Percentiles rank a stretch among this genome's conserved stretches.
phyloP scores from a whole-genome alignment of 768 basidiomycete species.

The Rhodocollybia butyracea region DNA sequence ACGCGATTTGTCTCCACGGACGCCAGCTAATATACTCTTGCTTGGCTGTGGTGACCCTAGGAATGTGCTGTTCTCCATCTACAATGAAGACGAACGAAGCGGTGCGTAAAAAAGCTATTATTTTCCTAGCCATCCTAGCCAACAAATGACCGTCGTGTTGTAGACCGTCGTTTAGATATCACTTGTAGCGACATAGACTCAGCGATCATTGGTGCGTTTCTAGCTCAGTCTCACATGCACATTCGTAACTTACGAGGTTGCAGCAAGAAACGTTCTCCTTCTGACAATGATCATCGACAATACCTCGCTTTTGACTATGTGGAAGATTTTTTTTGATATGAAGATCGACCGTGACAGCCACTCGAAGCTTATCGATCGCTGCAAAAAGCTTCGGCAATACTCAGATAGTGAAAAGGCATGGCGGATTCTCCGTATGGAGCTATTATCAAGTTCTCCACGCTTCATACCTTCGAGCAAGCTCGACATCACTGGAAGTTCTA shows the following conservation, averaged over 20 bases:
- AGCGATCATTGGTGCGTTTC: slow-evolving; percentile 28
- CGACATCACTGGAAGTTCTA: slow-evolving; percentile 29
- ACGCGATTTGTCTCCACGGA: slow-evolving; percentile 36
- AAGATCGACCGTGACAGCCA: slow-evolving; percentile 25
- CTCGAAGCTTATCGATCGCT: slow-evolving; percentile 22
- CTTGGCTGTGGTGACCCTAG: slow-evolving; percentile 49
- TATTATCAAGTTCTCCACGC: slow-evolving; percentile 26
- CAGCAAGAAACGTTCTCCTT: slow-evolving; percentile 36
- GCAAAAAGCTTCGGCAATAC: slow-evolving; percentile 23
- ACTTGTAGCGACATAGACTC: slow-evolving; percentile 38
- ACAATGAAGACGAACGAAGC: slow-evolving; percentile 15
- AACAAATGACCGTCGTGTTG: neutral
- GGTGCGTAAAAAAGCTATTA: too few species aligned
- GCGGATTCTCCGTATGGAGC: slow-evolving; percentile 20
- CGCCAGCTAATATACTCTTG: slow-evolving; percentile 36
- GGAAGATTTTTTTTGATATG: slow-evolving; percentile 37
- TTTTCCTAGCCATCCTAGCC: neutral
- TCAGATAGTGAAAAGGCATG: slow-evolving; percentile 23
- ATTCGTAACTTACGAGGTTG: neutral
- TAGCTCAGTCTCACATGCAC: neutral
- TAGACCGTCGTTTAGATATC: slow-evolving; percentile 26
- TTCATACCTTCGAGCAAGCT: slow-evolving; percentile 26
- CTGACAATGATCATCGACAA: slow-evolving; percentile 29
- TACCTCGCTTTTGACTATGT: slow-evolving; percentile 15
- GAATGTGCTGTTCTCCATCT: slow-evolving; percentile 42